Evolutionary conservation across 2,329 filamentous ascomycete genomes (phyloP).

Genomic region (Anthostomella pinea): DNA sequence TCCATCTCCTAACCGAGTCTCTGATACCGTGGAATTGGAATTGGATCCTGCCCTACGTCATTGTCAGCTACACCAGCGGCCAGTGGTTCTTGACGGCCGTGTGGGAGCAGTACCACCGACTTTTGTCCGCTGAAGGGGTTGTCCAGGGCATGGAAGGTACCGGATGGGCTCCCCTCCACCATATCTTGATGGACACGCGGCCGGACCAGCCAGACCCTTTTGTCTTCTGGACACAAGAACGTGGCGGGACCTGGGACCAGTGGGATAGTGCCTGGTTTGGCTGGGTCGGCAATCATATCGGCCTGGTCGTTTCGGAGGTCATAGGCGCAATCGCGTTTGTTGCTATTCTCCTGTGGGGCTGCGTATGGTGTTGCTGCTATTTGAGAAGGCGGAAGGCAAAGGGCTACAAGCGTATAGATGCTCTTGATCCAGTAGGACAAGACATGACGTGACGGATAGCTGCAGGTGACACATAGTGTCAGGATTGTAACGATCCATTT

Average conservation of each 20-base stretch:
- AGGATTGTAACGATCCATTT: too few relatives aligned
- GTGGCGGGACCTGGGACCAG: constrained; percentile 28
- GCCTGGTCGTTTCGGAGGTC: constrained; percentile 13
- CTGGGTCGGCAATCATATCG: constrained; percentile 27
- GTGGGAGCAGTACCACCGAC: constrained; percentile 61
- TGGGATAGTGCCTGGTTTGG: constrained; percentile 31
- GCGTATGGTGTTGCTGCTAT: too few relatives aligned
- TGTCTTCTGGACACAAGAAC: constrained; percentile 30
- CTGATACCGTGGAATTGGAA: constrained; percentile 63
- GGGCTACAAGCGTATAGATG: too few relatives aligned
- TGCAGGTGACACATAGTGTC: too few relatives aligned
- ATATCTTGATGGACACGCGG: constrained; percentile 29
- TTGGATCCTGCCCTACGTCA: constrained; percentile 70
- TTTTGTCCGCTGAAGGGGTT: constrained; percentile 20
- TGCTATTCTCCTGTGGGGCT: too few relatives aligned
- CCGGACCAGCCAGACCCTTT: constrained; percentile 22
- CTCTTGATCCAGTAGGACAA: too few relatives aligned
- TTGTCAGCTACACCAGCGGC: constrained; percentile 71
- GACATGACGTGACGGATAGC: too few relatives aligned
- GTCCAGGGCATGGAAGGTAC: constrained; percentile 13
- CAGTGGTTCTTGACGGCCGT: constrained; percentile 68
- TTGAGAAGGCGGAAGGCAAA: too few relatives aligned
- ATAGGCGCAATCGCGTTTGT: neutral
- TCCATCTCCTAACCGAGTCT: constrained; percentile 62
- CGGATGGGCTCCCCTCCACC: constrained; percentile 17